Evolutionary conservation across 2,329 filamentous ascomycete species (phyloP).

Genomic region (Sporothrix mexicana): DNA sequence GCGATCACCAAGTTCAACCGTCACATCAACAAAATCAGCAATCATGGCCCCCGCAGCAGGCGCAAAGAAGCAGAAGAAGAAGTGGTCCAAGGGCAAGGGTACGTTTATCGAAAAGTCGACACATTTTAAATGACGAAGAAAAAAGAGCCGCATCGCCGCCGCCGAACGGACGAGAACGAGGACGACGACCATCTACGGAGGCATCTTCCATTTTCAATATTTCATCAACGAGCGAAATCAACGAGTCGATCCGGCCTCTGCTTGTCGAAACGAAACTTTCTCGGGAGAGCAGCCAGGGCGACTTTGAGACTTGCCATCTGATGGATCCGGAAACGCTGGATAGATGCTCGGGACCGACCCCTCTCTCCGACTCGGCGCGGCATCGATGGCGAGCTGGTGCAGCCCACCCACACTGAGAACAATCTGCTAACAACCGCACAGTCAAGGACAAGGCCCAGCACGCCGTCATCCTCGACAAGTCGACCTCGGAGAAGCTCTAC

Average conservation of each 20-base stretch:
- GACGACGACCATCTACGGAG: slow-evolving; percentile 4
- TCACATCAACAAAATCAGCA: slow-evolving; percentile 39
- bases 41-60: slow-evolving; percentile 60
- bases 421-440: slow-evolving; percentile 36
- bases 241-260: background rate
- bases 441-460: slow-evolving; percentile 99
- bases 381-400: background rate
- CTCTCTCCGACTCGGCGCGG: background rate
- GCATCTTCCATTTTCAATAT: background rate
- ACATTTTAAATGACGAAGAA: background rate
- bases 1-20: slow-evolving; percentile 38
- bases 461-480: slow-evolving; percentile 98
- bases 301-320: background rate
- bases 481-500: slow-evolving; percentile 96
- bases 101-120: slow-evolving; percentile 53
- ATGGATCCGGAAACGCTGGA: background rate
- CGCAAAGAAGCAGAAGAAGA: slow-evolving; percentile 84
- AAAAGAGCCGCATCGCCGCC: background rate
- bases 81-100: slow-evolving; percentile 73
- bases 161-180: background rate
- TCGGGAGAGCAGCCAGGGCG: background rate
- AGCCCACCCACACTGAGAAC: background rate
- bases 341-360: background rate
- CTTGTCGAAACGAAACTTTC: background rate
- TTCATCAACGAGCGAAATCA: background rate